Percentiles rank a stretch among this genome's conserved stretches.
These are phyloP conservation scores for Gaultheria prostrata DNA, from an alignment of 148 eudicot genomes.

Conservation along the genomic window DNA sequence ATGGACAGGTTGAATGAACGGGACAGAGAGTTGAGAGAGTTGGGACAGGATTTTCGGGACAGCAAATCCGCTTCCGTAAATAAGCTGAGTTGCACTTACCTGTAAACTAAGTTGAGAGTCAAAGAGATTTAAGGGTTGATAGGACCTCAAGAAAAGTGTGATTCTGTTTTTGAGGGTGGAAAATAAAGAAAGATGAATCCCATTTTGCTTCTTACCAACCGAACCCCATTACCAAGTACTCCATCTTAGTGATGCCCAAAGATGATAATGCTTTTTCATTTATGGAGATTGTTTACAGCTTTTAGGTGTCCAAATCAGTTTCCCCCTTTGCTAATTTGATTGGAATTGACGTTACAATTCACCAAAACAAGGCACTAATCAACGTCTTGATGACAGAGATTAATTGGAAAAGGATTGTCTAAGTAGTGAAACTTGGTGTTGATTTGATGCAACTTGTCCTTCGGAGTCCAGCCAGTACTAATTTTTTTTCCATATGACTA, in stretches of 20 bases:
- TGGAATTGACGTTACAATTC: slow-evolving; percentile 13
- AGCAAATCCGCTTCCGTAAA: too few relatives aligned
- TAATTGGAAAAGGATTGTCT: slow-evolving; percentile 16
- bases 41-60: too few relatives aligned
- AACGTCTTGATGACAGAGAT: not conserved
- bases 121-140: not conserved
- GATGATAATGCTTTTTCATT: not conserved
- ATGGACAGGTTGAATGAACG: too few relatives aligned
- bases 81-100: not conserved
- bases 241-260: slow-evolving; percentile 1
- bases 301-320: slow-evolving; percentile 20
- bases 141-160: slow-evolving; percentile 17
- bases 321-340: slow-evolving; percentile 12
- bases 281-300: slow-evolving; percentile 23
- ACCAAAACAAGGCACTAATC: slow-evolving; percentile 18
- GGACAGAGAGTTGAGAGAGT: too few relatives aligned
- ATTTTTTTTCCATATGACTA: not conserved
- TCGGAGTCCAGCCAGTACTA: not conserved
- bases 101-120: not conserved
- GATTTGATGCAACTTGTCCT: slow-evolving; percentile 25
- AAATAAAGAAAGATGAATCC: slow-evolving; percentile 25
- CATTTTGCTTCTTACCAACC: slow-evolving; percentile 43
- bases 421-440: slow-evolving; percentile 25
- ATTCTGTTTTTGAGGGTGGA: slow-evolving; percentile 20
- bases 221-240: slow-evolving; percentile 23